Conservation (phyloP, 2,329 filamentous ascomycete species). For the Colletotrichum kahawae region DNA sequence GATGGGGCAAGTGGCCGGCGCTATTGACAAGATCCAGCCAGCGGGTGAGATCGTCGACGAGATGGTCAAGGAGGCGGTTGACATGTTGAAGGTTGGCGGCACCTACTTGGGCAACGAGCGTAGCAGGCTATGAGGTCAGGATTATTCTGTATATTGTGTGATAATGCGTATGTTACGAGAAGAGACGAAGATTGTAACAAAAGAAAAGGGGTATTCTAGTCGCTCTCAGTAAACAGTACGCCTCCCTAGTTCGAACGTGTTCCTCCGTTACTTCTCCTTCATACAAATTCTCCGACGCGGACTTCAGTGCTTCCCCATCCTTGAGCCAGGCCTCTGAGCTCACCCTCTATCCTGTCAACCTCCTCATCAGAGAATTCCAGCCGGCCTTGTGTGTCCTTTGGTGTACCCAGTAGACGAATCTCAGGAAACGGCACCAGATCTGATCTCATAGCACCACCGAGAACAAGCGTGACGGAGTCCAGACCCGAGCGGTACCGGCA, state of each 20-base stretch:
- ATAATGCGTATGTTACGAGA: not conserved
- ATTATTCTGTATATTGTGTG: not conserved
- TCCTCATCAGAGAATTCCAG: slow-evolving; percentile 1
- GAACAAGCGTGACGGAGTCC: slow-evolving; percentile 8
- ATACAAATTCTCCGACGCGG: slow-evolving; percentile 3
- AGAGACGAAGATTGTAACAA: not conserved
- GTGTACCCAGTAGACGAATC: not conserved
- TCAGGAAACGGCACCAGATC: not conserved
- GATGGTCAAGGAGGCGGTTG: slow-evolving; percentile 81
- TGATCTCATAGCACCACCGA: not conserved
- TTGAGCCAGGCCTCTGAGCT: slow-evolving; percentile 1
- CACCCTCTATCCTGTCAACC: slow-evolving; percentile 7
- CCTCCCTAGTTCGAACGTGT: not conserved
- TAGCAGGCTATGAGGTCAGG: slow-evolving; percentile 43
- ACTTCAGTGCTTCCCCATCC: slow-evolving; percentile 14
- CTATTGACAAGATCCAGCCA: slow-evolving; percentile 78
- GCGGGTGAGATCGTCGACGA: slow-evolving; percentile 85
- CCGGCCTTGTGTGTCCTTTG: not conserved
- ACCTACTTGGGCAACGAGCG: slow-evolving; percentile 57
- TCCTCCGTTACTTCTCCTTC: not conserved
- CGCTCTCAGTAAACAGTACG: not conserved
- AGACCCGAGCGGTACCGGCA: slow-evolving; percentile 12
- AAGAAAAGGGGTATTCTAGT: slow-evolving; percentile 13
- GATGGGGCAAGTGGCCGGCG: slow-evolving; percentile 92
- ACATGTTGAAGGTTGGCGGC: slow-evolving; percentile 67